phyloP scores from a whole-genome alignment of 202 grass and related monocot genomes.

The Elaeis oleifera region DNA sequence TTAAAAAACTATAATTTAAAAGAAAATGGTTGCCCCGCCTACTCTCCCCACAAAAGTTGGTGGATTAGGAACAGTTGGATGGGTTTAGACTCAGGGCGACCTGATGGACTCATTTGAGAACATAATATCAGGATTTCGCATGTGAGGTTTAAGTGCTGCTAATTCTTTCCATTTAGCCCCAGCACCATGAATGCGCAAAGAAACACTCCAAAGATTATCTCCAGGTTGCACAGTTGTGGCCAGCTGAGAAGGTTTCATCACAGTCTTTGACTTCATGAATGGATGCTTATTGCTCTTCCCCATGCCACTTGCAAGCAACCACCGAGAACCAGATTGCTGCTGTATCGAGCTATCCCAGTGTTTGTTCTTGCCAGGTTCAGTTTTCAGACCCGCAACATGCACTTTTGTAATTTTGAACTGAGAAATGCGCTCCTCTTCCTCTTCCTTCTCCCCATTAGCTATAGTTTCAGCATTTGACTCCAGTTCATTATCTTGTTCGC shows the following conservation, averaged over 20 bases:
- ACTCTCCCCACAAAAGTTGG: too few species aligned
- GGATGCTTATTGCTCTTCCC: conserved; percentile 77
- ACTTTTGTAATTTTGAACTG: conserved; percentile 91
- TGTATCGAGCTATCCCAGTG: conserved; percentile 71
- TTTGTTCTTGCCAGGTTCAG: conserved; percentile 58
- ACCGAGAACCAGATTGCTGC: conserved; percentile 73
- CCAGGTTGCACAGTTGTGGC: conserved; percentile 30
- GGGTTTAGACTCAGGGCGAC: too few species aligned
- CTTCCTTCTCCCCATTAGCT: conserved; percentile 37
- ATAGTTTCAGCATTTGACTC: conserved; percentile 43
- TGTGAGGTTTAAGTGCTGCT: conserved; percentile 37
- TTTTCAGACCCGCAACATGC: conserved; percentile 87
- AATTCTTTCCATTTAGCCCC: conserved; percentile 49
- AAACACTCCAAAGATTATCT: conserved; percentile 91
- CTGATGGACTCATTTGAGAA: conserved; percentile 33
- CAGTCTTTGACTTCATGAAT: conserved; percentile 68
- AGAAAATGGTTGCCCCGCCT: too few species aligned
- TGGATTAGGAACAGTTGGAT: too few species aligned
- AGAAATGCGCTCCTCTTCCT: conserved; percentile 44
- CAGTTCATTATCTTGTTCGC: conserved; percentile 40
- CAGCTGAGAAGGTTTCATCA: conserved; percentile 38
- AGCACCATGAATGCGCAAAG: conserved; percentile 61
- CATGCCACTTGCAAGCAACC: conserved; percentile 89
- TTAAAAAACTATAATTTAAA: too few species aligned
- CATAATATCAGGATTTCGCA: conserved; percentile 71